Evolutionary conservation across 202 grass and related monocot genomes (phyloP).

Genomic region (Bolboschoenoplectus hybrid): DNA sequence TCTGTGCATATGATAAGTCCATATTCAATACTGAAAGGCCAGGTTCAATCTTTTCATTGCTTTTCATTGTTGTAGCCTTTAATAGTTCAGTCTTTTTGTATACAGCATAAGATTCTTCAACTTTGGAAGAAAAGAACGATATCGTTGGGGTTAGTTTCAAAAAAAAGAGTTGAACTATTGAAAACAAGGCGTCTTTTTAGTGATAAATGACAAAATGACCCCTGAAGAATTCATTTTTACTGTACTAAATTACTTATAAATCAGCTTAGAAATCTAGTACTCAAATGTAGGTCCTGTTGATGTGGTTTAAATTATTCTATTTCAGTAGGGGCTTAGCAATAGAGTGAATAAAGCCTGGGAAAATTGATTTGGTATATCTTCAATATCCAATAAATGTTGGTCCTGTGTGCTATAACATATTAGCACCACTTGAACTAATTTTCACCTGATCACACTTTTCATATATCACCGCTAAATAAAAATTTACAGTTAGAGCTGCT

Average conservation of each 20-base stretch:
- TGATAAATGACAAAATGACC: not conserved
- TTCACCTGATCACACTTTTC: not conserved
- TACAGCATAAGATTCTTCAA: not conserved
- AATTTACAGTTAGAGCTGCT: constrained; percentile 38
- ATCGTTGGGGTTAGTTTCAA: not conserved
- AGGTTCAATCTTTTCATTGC: not conserved
- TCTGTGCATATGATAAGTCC: not conserved
- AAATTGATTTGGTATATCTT: not conserved
- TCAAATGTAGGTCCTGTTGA: not conserved
- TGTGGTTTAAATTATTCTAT: not conserved
- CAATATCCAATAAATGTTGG: not conserved
- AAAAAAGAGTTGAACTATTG: constrained; percentile 14
- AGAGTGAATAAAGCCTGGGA: not conserved
- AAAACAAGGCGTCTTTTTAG: not conserved
- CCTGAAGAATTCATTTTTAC: not conserved
- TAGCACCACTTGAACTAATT: not conserved
- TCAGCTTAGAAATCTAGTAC: not conserved
- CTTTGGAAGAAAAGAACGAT: not conserved
- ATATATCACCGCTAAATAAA: not conserved
- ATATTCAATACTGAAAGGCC: not conserved
- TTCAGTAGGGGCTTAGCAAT: not conserved
- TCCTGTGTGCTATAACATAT: not conserved
- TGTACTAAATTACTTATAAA: not conserved
- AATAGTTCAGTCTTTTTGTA: not conserved
- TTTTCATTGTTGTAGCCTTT: not conserved